Evolutionary conservation across 257 asterid species (phyloP), one percentile per base, ranked within the genome.

Genomic region (Penstemon newberryi): DNA sequence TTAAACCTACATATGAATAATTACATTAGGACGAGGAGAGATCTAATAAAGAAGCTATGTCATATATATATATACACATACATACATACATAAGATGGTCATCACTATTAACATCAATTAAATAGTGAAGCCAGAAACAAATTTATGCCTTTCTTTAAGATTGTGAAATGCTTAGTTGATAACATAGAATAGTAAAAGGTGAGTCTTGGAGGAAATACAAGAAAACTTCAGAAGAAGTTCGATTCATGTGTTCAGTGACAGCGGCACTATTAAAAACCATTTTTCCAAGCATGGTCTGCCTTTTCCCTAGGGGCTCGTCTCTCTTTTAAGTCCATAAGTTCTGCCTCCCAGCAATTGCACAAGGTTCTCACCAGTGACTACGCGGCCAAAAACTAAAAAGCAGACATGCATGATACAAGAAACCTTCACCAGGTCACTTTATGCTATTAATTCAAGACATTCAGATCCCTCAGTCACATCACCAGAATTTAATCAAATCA

Each of bases 1-100:
- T 85, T 79, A 93, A 78, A 38, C 97, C 98, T 93, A 86, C 63
- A 66, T 4, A 63, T 13, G 13, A 38, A 52, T 8, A 38, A 11
- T n/a, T 10, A 53, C 19, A 8, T 18, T n/a, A 60, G 3, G 52
- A 52, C 51, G 64, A 65, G 46, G 38, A 53, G 37, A 54, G 52
- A 46, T 43, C 40, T 11, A 66, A 64, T 46, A 11, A 70, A 51
- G 57, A 70, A 46, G 56, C 36, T 40, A 56, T 58, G 38, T 36
- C 11, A 7, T 56, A 56, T n/a, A 13, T 56, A 25, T 25, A 25
- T 25, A 25, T 25, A 25, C 2, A 38, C 40, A 49, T 18, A 50
- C 52, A 25, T 10, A 5, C 11, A 19, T 39, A 33, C 33, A 44
- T 59, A 55, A 33, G 55, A 65, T 36, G 42, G 58, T 67, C 58